Base-by-base conservation (phyloP, 352 stramenopile species). In the Phytophthora europaea region DNA sequence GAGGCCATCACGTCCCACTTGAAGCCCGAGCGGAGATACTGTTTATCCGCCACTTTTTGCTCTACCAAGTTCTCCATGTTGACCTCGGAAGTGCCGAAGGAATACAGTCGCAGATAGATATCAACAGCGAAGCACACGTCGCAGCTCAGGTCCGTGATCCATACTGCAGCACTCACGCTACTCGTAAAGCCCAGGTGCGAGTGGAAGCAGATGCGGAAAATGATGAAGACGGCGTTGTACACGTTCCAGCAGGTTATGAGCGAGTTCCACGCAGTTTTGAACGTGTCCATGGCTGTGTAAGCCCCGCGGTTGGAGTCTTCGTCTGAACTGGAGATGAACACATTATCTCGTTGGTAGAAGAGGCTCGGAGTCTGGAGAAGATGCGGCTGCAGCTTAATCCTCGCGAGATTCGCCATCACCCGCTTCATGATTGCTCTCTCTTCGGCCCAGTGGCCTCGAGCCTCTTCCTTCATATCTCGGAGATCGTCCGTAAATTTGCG, bases 181-280 rank as follows among this genome's bases (percentile, higher is more conserved):
- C 55, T 61, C 20, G 40, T 40, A 1, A 60, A 40, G 22, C 36
- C 53, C 1, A 79, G 69, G 7, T 80, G 48, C 13, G 75, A 66
- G 10, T 91, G 56, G 31, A 93, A 93, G 31, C 75, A 76, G 22
- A 93, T 82, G 3, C 85, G 84, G 53, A 91, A 93, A 13, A 83
- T 87, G 53, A 92, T 82, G 53, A 85, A 70, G 20, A 85, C 75
- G 5, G 76, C 81, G 53, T 92, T 89, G 74, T 90, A 91, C 4
- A 88, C 53, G 43, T 78, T 94, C 82, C 47, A 89, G 18, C 4
- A 68, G 1, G 82, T 88, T 18, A 94, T 36, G 1, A 79, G 22
- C 2, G 79, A 52, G 45, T 83, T 82, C 87, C 85, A 94, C 12
- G 57, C 51, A 10, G 52, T 82, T 15, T 38, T 45, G 15, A 61